Base-by-base conservation (phyloP, 305 asterid species). In the Galium porrigens region DNA sequence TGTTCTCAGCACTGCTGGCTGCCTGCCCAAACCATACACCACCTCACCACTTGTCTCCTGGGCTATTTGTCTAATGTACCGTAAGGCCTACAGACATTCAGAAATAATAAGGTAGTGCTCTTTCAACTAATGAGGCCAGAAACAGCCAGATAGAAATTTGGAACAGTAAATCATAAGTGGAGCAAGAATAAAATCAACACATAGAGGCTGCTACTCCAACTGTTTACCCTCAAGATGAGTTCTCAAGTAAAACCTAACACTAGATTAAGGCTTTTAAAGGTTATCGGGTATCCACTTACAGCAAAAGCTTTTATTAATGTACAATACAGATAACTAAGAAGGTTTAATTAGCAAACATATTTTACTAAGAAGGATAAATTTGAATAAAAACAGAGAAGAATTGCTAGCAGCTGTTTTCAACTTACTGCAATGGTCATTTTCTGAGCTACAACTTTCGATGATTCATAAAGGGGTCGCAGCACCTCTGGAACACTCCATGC, bases 401-500 rank as follows among this genome's bases (percentile, higher is more conserved):
- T 17, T 15, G n/a, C 5, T 4, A 41, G 41, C 0, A 5, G 20
- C 58, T 51, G 20, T 27, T 36, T 17, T 39, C 42, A 56, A 69
- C 97, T 78, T 71, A 90, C 97, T 51, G 95, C 86, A 76, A 85
- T 85, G n/a, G 95, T 87, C 79, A 84, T 85, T 73, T 81, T 90
- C 75, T 87, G 97, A 2, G 94, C 95, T 39, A 90, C 76, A 48
- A 90, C 79, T 79, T 85, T 85, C 1, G 97, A 84, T 6, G 97
- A 90, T 82, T 87, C 94, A 56, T 90, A 90, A 36, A 90, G 97
- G 46, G 97, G 95, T 11, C 97, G 85, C 37, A 90, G 74, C 72
- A 90, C 94, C 79, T 90, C 97, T 0, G 97, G 97, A 75, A 88
- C 95, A 29, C 88, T 87, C 92, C 95, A 84, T 0, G 95, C 94